phyloP scores from a whole-genome alignment of 176 grass and related monocot species.

The Thalia dealbata region DNA sequence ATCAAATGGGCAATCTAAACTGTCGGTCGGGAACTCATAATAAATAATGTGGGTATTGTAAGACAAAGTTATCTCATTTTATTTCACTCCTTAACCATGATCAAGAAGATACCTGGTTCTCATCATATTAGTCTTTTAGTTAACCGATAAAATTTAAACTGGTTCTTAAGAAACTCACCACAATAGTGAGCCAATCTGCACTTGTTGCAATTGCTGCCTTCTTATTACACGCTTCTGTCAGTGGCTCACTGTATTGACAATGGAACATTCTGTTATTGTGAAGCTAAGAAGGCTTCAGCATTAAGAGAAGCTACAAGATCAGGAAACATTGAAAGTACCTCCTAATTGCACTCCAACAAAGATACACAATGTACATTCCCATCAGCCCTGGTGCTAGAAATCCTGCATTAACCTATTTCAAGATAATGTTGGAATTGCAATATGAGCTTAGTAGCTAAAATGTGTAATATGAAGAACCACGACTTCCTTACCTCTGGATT shows the following conservation, averaged over 20 bases:
- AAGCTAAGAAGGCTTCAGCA: not conserved
- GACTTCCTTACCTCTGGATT: constrained; percentile 38
- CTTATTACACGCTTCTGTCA: constrained; percentile 13
- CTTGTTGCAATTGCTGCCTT: constrained; percentile 38
- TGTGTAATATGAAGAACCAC: not conserved
- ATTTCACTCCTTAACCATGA: too few species aligned
- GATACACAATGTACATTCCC: constrained; percentile 82
- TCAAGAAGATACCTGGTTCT: too few species aligned
- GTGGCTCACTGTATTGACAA: constrained; percentile 59
- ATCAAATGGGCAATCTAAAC: too few species aligned
- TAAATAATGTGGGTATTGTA: too few species aligned
- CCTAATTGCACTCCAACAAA: constrained; percentile 87
- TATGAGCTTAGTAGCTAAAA: not conserved
- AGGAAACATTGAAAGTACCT: constrained; percentile 33
- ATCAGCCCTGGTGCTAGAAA: constrained; percentile 74
- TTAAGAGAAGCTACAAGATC: not conserved
- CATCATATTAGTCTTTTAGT: not conserved
- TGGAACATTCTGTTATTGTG: not conserved
- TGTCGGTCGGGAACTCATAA: too few species aligned
- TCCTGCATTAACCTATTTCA: constrained; percentile 64
- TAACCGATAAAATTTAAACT: not conserved
- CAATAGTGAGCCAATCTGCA: constrained; percentile 79
- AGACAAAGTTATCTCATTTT: too few species aligned
- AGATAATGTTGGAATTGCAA: not conserved
- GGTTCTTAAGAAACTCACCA: constrained; percentile 28